Evolutionary conservation across 176 grass and related monocot species (phyloP).

Genomic region (Aegilops sharonensis): DNA sequence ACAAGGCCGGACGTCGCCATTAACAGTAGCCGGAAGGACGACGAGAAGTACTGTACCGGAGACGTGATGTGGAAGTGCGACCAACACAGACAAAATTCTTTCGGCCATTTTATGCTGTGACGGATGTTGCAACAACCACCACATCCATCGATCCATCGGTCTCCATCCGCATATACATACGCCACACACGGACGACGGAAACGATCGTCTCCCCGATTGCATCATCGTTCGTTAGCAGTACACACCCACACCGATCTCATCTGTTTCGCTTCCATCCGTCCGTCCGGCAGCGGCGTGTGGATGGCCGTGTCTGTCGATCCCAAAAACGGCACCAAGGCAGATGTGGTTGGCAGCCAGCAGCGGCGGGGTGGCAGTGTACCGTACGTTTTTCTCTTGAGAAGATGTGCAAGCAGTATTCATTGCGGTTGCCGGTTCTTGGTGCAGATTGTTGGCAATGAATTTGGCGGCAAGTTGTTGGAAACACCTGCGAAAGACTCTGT

Average conservation of each 20-base stretch:
- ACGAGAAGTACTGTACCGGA: too few relatives aligned
- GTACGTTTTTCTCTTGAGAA: too few relatives aligned
- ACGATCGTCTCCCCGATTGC: background rate
- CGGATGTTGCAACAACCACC: conserved; percentile 19
- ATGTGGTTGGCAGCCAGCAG: background rate
- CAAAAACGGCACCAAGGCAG: background rate
- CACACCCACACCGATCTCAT: background rate
- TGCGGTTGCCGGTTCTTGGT: background rate
- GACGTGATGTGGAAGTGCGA: conserved; percentile 7
- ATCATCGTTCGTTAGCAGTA: background rate
- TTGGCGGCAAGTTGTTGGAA: background rate
- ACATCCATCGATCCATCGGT: background rate
- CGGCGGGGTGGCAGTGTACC: background rate
- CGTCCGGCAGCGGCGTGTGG: background rate
- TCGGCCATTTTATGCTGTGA: background rate
- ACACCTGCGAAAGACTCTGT: background rate
- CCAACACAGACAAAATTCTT: background rate
- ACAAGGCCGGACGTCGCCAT: background rate
- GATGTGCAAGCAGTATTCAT: background rate
- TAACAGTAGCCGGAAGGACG: too few relatives aligned
- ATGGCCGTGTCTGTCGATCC: background rate
- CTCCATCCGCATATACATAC: background rate
- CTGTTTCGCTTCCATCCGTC: background rate
- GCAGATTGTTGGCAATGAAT: background rate
- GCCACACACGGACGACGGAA: background rate